Conservation (phyloP, 352 stramenopile genomes). For the Globisporangium carolinianum region DNA sequence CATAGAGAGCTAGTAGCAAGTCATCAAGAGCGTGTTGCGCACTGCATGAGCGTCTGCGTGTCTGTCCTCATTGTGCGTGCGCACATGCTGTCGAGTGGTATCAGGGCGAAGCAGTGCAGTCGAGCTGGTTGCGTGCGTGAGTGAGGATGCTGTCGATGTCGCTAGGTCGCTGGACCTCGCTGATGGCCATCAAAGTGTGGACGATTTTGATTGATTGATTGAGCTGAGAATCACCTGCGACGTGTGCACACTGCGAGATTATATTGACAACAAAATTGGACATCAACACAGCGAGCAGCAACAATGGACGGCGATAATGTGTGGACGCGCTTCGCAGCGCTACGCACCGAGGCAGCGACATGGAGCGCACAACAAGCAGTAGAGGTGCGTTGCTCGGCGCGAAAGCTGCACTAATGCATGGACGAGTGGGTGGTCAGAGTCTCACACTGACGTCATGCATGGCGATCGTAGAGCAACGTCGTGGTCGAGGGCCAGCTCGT, state of each 20-base stretch:
- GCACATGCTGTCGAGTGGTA: too few species aligned
- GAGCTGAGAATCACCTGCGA: conserved; percentile 1
- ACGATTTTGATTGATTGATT: conserved; percentile 1
- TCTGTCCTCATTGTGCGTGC: too few species aligned
- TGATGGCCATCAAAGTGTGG: background rate
- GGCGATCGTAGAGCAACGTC: conserved; percentile 21
- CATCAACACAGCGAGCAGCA: conserved; percentile 1
- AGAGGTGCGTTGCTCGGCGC: conserved; percentile 8
- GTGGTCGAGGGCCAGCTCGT: conserved; percentile 65
- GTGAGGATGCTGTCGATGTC: too few species aligned
- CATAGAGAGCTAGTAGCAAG: too few species aligned
- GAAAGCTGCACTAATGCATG: too few species aligned
- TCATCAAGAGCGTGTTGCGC: too few species aligned
- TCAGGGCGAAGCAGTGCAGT: too few species aligned
- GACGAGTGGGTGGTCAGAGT: too few species aligned
- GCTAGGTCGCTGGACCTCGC: too few species aligned
- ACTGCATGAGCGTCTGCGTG: too few species aligned
- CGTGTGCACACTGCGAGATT: conserved; percentile 7
- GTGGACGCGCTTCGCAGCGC: conserved; percentile 45
- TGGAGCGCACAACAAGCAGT: conserved; percentile 16
- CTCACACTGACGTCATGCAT: background rate
- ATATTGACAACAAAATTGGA: conserved; percentile 1
- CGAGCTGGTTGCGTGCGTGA: too few species aligned
- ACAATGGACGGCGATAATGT: background rate
- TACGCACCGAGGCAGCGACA: conserved; percentile 28